These are phyloP conservation scores for Tilletia setariae DNA, from an alignment of 1,284 basidiomycete genomes.

Conservation along the genomic window DNA sequence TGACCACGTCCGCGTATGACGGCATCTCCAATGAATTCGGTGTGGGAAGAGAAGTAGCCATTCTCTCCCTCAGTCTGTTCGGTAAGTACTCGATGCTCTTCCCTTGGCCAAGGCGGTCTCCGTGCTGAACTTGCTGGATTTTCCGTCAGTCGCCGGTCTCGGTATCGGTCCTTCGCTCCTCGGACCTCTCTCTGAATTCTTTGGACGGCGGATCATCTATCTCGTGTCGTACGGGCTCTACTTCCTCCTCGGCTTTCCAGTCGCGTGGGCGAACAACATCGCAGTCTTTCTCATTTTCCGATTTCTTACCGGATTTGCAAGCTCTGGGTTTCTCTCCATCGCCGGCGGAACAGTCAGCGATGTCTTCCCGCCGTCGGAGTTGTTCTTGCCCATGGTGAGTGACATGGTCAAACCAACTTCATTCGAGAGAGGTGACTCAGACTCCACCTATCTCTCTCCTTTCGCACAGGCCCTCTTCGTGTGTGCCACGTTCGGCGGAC, in stretches of 20 bases:
- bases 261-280: constrained; percentile 65
- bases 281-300: constrained; percentile 68
- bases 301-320: constrained; percentile 61
- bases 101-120: too few relatives aligned
- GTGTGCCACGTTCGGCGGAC: constrained; percentile 14
- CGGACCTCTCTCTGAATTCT: constrained; percentile 63
- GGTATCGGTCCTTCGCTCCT: constrained; percentile 56
- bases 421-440: constrained; percentile 14
- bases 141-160: constrained; percentile 19
- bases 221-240: constrained; percentile 32
- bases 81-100: constrained; percentile 23
- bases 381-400: constrained; percentile 70
- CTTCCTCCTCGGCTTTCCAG: constrained; percentile 63
- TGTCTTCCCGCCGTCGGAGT: constrained; percentile 65
- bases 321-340: constrained; percentile 73
- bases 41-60: constrained; percentile 67
- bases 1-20: constrained; percentile 56
- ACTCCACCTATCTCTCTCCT: neutral
- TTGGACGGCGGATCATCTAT: constrained; percentile 57
- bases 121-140: too few relatives aligned
- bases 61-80: constrained; percentile 70
- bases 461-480: constrained; percentile 7
- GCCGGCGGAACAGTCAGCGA: constrained; percentile 73
- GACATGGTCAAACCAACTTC: neutral
- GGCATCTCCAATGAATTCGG: constrained; percentile 65